A percentile compares a stretch with the other conserved stretches of the same genome.
These are phyloP conservation scores for Narthecium ossifragum DNA, from an alignment of 106 monocot species.

Conservation along the genomic window DNA sequence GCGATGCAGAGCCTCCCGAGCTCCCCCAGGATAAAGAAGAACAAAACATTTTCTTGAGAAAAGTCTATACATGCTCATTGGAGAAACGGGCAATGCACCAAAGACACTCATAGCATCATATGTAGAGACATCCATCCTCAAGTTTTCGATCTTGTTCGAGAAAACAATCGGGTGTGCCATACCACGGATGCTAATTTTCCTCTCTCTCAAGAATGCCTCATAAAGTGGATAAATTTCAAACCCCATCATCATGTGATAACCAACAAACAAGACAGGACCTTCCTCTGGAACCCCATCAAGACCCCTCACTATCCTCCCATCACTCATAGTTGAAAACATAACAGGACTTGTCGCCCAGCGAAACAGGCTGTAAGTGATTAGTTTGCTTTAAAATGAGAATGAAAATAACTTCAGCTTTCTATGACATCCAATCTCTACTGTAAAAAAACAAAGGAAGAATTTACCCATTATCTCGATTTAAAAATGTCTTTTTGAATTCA, in stretches of 20 bases:
- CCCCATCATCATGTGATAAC: constrained; percentile 85
- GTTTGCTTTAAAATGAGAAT: background rate
- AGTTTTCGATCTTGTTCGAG: constrained; percentile 13
- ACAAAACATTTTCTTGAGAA: constrained; percentile 61
- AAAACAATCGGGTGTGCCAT: constrained; percentile 78
- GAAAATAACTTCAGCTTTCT: background rate
- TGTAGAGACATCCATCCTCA: constrained; percentile 25
- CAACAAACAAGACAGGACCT: constrained; percentile 87
- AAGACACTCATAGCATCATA: constrained; percentile 50
- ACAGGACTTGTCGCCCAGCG: constrained; percentile 55
- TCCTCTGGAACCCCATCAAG: constrained; percentile 75
- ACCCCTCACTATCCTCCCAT: constrained; percentile 65
- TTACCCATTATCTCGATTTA: constrained; percentile 30
- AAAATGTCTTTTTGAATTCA: constrained; percentile 45
- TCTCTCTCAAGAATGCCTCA: constrained; percentile 70
- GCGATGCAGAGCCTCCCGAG: constrained; percentile 84
- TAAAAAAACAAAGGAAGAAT: background rate
- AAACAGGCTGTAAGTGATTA: constrained; percentile 41
- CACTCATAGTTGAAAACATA: constrained; percentile 55
- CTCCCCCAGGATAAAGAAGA: constrained; percentile 96
- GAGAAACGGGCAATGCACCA: constrained; percentile 76
- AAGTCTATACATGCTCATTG: constrained; percentile 66
- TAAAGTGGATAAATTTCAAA: constrained; percentile 60
- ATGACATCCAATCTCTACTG: background rate
- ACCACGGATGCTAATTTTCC: constrained; percentile 50